Evolutionary conservation across 495 filamentous ascomycete genomes (phyloP), one percentile per base, ranked within the genome.

Genomic region (Trichocladium antarcticum): DNA sequence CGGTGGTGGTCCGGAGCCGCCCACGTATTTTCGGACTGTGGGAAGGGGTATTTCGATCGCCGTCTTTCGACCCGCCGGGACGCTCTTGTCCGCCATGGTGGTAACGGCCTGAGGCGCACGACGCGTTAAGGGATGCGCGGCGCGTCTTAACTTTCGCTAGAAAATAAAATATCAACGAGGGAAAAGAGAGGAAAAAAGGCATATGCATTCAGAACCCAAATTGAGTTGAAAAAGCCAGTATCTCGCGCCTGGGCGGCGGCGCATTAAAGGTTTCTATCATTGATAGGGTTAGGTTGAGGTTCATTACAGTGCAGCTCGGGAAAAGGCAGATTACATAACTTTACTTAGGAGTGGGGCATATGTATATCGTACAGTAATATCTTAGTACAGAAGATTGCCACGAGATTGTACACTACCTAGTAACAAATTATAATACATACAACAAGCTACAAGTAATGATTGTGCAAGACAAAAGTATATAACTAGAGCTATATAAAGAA

Each of bases 1-100:
- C 1, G 60, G 50, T 0, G 63, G 64, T 1, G 67, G 68, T 0
- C 67, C 68, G 2, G 66, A 68, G 55, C 66, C 67, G 21, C 55
- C 64, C 19, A 61, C 58, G 42, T 72, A 72, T 19, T 49, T 54
- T 37, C 29, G 47, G 38, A 63, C 50, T 1, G 66, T 62, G 19
- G 44, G 47, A 6, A 73, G n/a, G 14, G 62, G 61, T 20, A 72
- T 66, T 32, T 70, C 59, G 35, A 73, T 54, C 7, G 39, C 50
- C 15, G 53, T 51, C 9, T 57, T 56, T 1, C 16, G 55, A 39
- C 37, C 39, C 5, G 17, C 14, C 10, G 38, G 41, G 37, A 15
- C 9, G 17, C 11, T 28, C 19, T 49, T 47, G 20, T 19, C 35
- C 5, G 35, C 42, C 59, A 60, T 60, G 16, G 12, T 39, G 53